A percentile compares a stretch with the other conserved stretches of the same genome.
phyloP scores from a whole-genome alignment of 257 asterid genomes.

The Jasminum sambac region DNA sequence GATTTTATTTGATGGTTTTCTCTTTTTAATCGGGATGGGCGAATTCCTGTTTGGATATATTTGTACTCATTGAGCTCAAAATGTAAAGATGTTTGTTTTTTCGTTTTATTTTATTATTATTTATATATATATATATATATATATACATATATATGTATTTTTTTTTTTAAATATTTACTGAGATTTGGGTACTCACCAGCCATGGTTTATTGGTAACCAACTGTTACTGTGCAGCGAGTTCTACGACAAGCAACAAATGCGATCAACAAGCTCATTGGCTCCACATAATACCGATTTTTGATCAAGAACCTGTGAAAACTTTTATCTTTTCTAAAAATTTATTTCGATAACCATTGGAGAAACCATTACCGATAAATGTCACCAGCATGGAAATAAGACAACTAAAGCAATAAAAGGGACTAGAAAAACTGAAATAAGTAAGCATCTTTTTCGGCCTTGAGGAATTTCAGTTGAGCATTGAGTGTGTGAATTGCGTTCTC shows the following conservation, averaged over 20 bases:
- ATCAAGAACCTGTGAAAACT: neutral
- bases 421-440: neutral
- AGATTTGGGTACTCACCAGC: neutral
- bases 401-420: neutral
- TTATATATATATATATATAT: too few relatives aligned
- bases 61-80: neutral
- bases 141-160: too few relatives aligned
- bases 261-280: neutral
- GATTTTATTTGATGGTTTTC: slow-evolving; percentile 4
- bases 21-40: slow-evolving; percentile 2
- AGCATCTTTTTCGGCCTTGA: neutral
- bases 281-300: neutral
- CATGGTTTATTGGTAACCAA: neutral
- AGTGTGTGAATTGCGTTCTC: neutral
- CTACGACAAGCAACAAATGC: neutral
- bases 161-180: neutral
- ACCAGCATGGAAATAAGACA: neutral
- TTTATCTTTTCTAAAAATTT: neutral
- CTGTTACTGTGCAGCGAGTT: neutral
- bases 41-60: slow-evolving; percentile 1
- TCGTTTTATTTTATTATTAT: neutral
- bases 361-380: neutral
- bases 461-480: neutral
- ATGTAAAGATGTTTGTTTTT: neutral
- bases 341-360: neutral